A percentile compares a stretch with the other conserved stretches of the same genome.
These are phyloP conservation scores for Citrullus amarus DNA, from an alignment of 306 rosid species.

Conservation along the genomic window DNA sequence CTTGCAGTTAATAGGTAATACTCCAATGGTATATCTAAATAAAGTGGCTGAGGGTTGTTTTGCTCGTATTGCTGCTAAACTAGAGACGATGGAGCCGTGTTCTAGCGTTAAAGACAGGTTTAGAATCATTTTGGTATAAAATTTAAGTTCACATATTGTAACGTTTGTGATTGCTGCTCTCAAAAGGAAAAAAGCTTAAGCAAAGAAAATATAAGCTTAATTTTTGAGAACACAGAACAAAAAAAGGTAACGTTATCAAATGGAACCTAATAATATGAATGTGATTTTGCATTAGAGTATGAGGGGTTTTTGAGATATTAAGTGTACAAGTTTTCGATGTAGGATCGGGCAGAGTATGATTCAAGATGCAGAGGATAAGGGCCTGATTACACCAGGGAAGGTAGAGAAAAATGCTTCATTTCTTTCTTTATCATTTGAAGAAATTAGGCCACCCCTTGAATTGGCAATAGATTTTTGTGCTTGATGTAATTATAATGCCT, in stretches of 20 bases:
- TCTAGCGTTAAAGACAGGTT: conserved; percentile 65
- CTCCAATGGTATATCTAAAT: conserved; percentile 59
- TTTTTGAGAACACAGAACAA: not conserved
- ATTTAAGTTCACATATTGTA: not conserved
- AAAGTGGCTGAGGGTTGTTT: conserved; percentile 55
- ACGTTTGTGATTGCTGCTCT: not conserved
- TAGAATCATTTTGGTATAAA: not conserved
- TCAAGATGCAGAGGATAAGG: conserved; percentile 63
- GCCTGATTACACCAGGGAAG: conserved; percentile 78
- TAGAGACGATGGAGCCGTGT: conserved; percentile 62
- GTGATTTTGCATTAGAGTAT: not conserved
- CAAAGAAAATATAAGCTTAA: not conserved
- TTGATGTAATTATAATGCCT: not conserved
- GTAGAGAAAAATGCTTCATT: conserved; percentile 15
- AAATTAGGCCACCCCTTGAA: not conserved
- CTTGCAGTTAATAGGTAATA: conserved; percentile 48
- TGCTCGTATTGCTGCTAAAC: conserved; percentile 62
- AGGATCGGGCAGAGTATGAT: conserved; percentile 71
- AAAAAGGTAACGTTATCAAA: not conserved
- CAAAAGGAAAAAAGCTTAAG: not conserved
- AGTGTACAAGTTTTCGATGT: not conserved
- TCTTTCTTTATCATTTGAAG: not conserved
- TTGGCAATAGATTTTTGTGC: not conserved
- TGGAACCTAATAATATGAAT: not conserved
- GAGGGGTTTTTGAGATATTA: not conserved